phyloP scores from a whole-genome alignment of 371 early-diverging fungal species.

The Syncephalastrum monosporum region DNA sequence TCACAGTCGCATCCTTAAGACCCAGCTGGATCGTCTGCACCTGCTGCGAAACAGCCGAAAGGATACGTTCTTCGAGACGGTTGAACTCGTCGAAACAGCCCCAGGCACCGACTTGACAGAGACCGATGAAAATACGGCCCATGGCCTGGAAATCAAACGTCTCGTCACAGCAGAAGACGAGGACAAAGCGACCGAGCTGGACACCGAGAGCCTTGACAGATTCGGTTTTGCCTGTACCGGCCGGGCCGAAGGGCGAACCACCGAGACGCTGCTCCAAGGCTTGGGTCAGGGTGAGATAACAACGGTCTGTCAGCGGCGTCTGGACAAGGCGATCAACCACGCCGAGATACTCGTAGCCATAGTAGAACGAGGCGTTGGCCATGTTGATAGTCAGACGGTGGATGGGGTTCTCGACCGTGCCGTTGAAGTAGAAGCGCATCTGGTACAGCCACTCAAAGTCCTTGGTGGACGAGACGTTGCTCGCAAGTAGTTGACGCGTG shows the following conservation, averaged over 20 bases:
- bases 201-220: constrained; percentile 97
- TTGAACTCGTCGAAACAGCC: constrained; percentile 99
- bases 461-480: constrained; percentile 58
- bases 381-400: constrained; percentile 79
- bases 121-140: constrained; percentile 98
- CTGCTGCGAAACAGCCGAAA: constrained; percentile 98
- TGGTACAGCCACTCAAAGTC: constrained; percentile 95
- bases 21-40: constrained; percentile 98
- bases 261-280: constrained; percentile 92
- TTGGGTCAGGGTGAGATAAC: constrained; percentile 96
- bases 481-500: constrained; percentile 68
- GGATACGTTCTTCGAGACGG: constrained; percentile 94
- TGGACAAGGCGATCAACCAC: constrained; percentile 96
- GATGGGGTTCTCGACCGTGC: constrained; percentile 64
- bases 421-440: constrained; percentile 94
- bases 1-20: constrained; percentile 67
- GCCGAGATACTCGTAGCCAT: constrained; percentile 98
- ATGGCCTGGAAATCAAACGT: constrained; percentile 99
- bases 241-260: constrained; percentile 97
- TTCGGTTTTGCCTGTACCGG: constrained; percentile 99
- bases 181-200: constrained; percentile 94
- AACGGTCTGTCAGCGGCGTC: constrained; percentile 97
- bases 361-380: constrained; percentile 93
- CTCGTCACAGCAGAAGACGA: constrained; percentile 99
- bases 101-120: constrained; percentile 98